Evolutionary conservation across 2,329 filamentous ascomycete genomes (phyloP), one percentile per base, ranked within the genome.

Genomic region (Apiospora phragmitis): DNA sequence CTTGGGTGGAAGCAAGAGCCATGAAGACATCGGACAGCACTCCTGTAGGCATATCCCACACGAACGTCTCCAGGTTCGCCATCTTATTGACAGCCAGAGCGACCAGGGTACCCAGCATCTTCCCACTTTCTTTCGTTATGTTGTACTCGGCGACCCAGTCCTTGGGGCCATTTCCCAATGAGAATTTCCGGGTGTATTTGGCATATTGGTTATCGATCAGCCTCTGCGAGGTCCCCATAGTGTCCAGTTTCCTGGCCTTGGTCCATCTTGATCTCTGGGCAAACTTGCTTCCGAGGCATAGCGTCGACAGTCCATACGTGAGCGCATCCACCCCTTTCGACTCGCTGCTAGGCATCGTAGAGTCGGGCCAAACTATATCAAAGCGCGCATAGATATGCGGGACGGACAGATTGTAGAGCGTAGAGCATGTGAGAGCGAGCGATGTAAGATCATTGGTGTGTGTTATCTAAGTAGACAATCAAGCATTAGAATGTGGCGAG

Each of bases 31-130:
- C 93, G 69, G 93, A 88, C 69, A 94, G 82, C 24, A 96, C 92
- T 1, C 93, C 94, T 0, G 93, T 96, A 0, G 93, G 93, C 93
- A 96, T 95, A 77, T 97, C 93, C 93, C 93, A 96, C 3, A 93
- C 86, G 77, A 96, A 96, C 0, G 90, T 91, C 80, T 96, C 93
- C 49, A 97, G 85, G 76, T 93, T 94, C 68, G 90, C 84, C 93
- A 96, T 96, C 73, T 92, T 91, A 59, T 91, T 90, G n/a, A 96
- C 86, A 16, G 93, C 92, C 73, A 95, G 83, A 12, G 93, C 92
- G 16, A 94, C 93, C 67, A 96, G 83, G 1, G 93, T 95, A 6
- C 93, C 93, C n/a, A 96, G 86, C 93, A 96, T 94, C 82, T 95
- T 96, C 3, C 94, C 94, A 70, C 91, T 91, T 78, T 95, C 93